A percentile compares a stretch with the other conserved stretches of the same genome.
phyloP scores from a whole-genome alignment of 768 basidiomycete genomes.

The Albatrellus ellisii region DNA sequence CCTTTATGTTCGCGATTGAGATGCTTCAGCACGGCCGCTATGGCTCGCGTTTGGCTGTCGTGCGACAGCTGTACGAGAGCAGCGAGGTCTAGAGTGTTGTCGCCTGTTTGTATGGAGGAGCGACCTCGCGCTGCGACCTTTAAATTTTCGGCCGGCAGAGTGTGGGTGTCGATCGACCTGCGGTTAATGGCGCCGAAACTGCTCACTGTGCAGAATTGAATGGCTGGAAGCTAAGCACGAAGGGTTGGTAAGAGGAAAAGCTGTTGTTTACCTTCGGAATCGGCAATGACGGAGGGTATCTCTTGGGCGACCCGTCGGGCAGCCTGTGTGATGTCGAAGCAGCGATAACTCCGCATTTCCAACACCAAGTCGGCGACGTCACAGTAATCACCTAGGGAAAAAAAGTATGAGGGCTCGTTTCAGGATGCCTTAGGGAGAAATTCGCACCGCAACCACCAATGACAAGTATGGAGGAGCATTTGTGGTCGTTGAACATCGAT shows the following conservation, averaged over 20 bases:
- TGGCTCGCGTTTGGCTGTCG: constrained; percentile 12
- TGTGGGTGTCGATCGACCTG: neutral
- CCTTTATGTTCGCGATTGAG: neutral
- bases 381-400: constrained; percentile 11
- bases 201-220: neutral
- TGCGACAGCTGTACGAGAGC: constrained; percentile 10
- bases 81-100: constrained; percentile 10
- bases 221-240: neutral
- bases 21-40: constrained; percentile 6
- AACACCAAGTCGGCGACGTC: constrained; percentile 13
- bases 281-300: constrained; percentile 9
- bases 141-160: neutral
- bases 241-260: neutral
- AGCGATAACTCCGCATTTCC: constrained; percentile 13
- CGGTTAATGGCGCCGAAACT: neutral
- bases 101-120: constrained; percentile 2
- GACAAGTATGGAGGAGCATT: constrained; percentile 11
- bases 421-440: neutral
- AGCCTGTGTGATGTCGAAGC: constrained; percentile 9
- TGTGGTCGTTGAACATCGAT: constrained; percentile 7
- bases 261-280: neutral
- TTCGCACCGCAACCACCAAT: constrained; percentile 15
- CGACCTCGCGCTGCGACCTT: constrained; percentile 1
- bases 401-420: neutral
- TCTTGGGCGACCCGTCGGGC: constrained; percentile 10